phyloP scores from a whole-genome alignment of 352 stramenopile genomes.

The Globisporangium camurandrum region DNA sequence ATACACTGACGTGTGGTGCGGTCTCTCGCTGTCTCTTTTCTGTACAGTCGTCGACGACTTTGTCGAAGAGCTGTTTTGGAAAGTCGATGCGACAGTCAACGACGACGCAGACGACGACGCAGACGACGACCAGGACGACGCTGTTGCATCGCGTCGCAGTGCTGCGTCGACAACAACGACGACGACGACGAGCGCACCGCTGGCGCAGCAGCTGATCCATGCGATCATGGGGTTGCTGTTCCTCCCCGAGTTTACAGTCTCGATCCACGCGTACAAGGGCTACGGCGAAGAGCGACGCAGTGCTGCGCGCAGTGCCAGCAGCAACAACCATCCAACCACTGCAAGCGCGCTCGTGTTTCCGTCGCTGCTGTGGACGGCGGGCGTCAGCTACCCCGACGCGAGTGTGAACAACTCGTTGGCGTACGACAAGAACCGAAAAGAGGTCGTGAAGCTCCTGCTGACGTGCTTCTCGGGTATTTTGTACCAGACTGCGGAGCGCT shows the following conservation, averaged over 20 bases:
- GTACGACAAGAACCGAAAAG: conserved; percentile 93
- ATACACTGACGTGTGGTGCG: background rate
- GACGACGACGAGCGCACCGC: conserved; percentile 16
- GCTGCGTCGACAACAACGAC: background rate
- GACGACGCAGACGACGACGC: conserved; percentile 12
- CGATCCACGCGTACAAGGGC: conserved; percentile 76
- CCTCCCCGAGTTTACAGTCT: conserved; percentile 81
- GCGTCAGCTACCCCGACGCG: conserved; percentile 73
- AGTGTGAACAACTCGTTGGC: conserved; percentile 55
- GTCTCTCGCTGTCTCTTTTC: background rate
- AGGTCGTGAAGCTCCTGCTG: conserved; percentile 93
- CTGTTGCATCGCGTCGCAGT: no score
- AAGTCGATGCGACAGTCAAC: conserved; percentile 20
- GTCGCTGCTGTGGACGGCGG: conserved; percentile 71
- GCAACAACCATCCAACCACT: conserved; percentile 5
- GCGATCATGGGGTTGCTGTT: conserved; percentile 84
- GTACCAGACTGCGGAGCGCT: conserved; percentile 90
- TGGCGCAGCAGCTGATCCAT: conserved; percentile 75
- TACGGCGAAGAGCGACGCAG: conserved; percentile 71
- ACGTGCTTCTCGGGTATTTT: conserved; percentile 94
- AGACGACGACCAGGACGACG: conserved; percentile 33
- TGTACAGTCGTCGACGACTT: conserved; percentile 47
- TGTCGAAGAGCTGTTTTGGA: conserved; percentile 80
- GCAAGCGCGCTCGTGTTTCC: conserved; percentile 51
- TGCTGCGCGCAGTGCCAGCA: conserved; percentile 29